Percentiles rank a stretch among this genome's conserved stretches.
phyloP scores from a whole-genome alignment of 2,329 filamentous ascomycete species.

The Aurifilum marmelostoma region DNA sequence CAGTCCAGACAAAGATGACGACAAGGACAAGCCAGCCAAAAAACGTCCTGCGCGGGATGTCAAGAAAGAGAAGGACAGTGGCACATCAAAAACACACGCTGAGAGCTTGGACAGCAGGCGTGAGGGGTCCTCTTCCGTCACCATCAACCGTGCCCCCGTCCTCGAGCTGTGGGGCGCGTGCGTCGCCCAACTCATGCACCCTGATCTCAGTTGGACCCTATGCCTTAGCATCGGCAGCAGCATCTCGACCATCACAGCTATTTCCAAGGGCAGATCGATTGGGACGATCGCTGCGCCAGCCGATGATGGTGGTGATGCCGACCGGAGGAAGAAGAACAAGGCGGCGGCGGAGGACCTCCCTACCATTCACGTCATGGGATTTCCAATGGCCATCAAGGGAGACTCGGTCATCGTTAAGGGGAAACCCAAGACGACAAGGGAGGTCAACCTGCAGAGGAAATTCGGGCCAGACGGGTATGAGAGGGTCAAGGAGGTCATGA shows the following conservation, averaged over 20 bases:
- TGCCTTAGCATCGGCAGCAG: slow-evolving; percentile 29
- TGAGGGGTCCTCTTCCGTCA: slow-evolving; percentile 24
- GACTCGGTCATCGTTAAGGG: slow-evolving; percentile 25
- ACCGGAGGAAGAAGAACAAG: neutral
- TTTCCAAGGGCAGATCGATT: slow-evolving; percentile 27
- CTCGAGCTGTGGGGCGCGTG: slow-evolving; percentile 37
- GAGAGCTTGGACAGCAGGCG: neutral
- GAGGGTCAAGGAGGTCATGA: slow-evolving; percentile 16
- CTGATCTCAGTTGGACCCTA: slow-evolving; percentile 19
- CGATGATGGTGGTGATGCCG: slow-evolving; percentile 1
- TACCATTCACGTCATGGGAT: slow-evolving; percentile 25
- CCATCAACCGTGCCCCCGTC: slow-evolving; percentile 28
- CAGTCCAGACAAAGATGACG: neutral
- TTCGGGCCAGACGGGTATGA: slow-evolving; percentile 17
- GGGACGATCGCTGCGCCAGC: slow-evolving; percentile 20
- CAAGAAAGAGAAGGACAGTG: neutral
- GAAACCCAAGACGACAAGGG: slow-evolving; percentile 15
- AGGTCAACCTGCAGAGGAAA: slow-evolving; percentile 22
- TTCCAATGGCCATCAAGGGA: slow-evolving; percentile 24
- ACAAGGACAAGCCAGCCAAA: neutral
- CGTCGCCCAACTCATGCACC: slow-evolving; percentile 34
- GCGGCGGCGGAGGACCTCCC: neutral
- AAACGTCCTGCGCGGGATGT: neutral
- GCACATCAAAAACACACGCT: neutral
- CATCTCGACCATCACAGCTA: slow-evolving; percentile 27